Evolutionary conservation across 2,329 filamentous ascomycete species (phyloP).

Genomic region (Xylaria sp.): DNA sequence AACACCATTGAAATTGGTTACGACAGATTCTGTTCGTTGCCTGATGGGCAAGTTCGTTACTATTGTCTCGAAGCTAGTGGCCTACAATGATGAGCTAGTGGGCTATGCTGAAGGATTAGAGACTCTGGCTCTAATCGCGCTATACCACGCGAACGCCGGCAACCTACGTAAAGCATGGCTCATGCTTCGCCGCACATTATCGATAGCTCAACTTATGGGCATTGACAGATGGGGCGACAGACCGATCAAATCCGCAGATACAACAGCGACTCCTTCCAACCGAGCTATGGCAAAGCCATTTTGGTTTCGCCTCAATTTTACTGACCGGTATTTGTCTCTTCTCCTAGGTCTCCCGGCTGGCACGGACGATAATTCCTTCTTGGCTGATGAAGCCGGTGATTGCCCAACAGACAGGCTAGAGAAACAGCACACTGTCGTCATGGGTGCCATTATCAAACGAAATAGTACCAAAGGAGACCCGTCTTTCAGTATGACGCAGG

Average conservation of each 20-base stretch:
- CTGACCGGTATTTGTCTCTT: conserved; percentile 63
- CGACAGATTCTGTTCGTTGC: conserved; percentile 41
- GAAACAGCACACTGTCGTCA: conserved; percentile 56
- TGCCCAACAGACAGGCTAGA: conserved; percentile 58
- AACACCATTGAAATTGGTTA: conserved; percentile 47
- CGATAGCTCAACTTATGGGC: conserved; percentile 63
- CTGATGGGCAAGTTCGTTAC: conserved; percentile 51
- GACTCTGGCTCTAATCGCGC: conserved; percentile 59
- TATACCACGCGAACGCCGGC: conserved; percentile 64
- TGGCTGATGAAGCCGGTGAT: conserved; percentile 47
- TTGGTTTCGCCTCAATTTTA: conserved; percentile 63
- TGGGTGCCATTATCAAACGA: conserved; percentile 60
- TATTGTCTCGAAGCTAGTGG: conserved; percentile 55
- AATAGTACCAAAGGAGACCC: conserved; percentile 54
- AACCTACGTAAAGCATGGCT: conserved; percentile 67
- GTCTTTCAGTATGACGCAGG: conserved; percentile 55
- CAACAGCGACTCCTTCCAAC: conserved; percentile 47
- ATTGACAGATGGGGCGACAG: conserved; percentile 53
- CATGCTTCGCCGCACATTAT: conserved; percentile 60
- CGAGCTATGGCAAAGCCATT: conserved; percentile 51
- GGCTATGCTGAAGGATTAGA: conserved; percentile 65
- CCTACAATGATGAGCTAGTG: conserved; percentile 63
- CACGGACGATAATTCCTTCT: conserved; percentile 55
- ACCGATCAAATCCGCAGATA: conserved; percentile 55
- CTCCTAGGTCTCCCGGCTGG: conserved; percentile 62